A percentile compares a stretch with the other conserved stretches of the same genome.
Conservation (phyloP, 192 early-diverging fungal species). For the Coemansia sp. region DNA sequence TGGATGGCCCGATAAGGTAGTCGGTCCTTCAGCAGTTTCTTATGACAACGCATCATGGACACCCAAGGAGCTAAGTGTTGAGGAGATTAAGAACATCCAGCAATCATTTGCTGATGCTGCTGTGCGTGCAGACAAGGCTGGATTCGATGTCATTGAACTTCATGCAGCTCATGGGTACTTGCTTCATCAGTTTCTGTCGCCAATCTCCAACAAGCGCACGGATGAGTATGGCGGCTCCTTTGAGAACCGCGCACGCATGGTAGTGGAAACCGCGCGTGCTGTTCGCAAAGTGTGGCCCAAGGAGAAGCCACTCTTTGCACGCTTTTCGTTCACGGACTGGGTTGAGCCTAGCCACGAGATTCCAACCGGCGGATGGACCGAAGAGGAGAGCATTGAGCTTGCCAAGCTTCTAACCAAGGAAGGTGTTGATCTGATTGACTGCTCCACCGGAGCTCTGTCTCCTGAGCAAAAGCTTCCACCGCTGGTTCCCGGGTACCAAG, state of each 20-base stretch:
- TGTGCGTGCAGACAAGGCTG: conserved; percentile 70
- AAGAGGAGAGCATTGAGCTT: conserved; percentile 72
- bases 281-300: conserved; percentile 74
- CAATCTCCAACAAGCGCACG: conserved; percentile 79
- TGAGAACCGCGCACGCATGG: conserved; percentile 81
- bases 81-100: conserved; percentile 66
- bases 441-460: conserved; percentile 73
- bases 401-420: conserved; percentile 55
- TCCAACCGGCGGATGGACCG: conserved; percentile 64
- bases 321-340: conserved; percentile 77
- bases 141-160: conserved; percentile 87
- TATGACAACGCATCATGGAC: conserved; percentile 36
- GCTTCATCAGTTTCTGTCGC: conserved; percentile 75
- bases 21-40: conserved; percentile 62
- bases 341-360: conserved; percentile 49
- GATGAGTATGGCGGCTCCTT: conserved; percentile 91
- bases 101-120: conserved; percentile 68
- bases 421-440: conserved; percentile 87
- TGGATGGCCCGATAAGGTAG: conserved; percentile 75
- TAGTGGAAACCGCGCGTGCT: conserved; percentile 65
- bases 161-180: conserved; percentile 93
- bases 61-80: conserved; percentile 61
- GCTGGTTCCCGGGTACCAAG: conserved; percentile 61
- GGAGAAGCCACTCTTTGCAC: conserved; percentile 81
- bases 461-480: conserved; percentile 53